These are phyloP conservation scores for Umbelopsis sp. DNA, from an alignment of 192 early-diverging fungal species.

Conservation along the genomic window DNA sequence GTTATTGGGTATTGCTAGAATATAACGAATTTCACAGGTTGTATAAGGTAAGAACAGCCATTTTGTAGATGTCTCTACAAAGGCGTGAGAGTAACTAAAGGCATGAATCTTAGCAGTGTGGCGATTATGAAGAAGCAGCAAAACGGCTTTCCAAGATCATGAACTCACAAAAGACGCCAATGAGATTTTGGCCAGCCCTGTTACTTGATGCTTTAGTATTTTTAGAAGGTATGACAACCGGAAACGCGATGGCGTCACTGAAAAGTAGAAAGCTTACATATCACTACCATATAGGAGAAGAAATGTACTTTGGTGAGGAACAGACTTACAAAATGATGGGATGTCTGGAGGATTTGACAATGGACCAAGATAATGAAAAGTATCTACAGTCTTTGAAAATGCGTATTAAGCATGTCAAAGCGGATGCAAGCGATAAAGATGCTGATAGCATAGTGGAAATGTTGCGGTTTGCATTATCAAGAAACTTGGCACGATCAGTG, in stretches of 20 bases:
- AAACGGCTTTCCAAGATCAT: neutral
- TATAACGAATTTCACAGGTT: constrained; percentile 6
- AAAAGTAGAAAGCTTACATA: neutral
- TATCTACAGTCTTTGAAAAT: neutral
- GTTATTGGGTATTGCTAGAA: neutral
- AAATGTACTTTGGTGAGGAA: constrained; percentile 8
- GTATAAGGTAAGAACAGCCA: neutral
- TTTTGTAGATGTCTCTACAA: neutral
- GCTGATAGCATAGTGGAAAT: constrained; percentile 1
- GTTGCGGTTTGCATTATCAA: neutral
- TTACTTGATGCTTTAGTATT: constrained; percentile 9
- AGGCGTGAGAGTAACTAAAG: neutral
- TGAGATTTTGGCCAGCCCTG: constrained; percentile 5
- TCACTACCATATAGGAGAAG: neutral
- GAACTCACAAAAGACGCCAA: neutral
- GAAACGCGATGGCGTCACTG: neutral
- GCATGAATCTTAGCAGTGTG: neutral
- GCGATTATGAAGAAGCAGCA: constrained; percentile 9
- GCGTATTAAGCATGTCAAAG: constrained; percentile 9
- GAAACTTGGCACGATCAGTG: neutral
- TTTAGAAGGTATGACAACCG: neutral
- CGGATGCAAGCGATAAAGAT: constrained; percentile 3
- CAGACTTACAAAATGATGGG: constrained; percentile 14
- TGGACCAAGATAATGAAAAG: neutral
- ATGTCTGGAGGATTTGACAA: neutral